A percentile compares a stretch with the other conserved stretches of the same genome.
These are phyloP conservation scores for Suillus discolor DNA, from an alignment of 768 basidiomycete species.

Conservation along the genomic window DNA sequence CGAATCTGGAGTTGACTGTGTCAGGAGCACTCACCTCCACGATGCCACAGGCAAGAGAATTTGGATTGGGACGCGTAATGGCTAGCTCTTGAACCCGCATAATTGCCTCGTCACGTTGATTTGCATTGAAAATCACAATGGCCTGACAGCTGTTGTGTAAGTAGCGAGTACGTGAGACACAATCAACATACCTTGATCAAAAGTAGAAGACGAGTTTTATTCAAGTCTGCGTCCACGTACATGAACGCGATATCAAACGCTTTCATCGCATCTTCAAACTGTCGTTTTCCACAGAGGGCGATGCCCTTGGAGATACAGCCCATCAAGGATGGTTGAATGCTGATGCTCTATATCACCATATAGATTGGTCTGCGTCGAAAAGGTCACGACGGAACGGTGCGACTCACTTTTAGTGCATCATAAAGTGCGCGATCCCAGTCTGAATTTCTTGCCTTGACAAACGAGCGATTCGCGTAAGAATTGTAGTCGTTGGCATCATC, in stretches of 20 bases:
- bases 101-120: not conserved
- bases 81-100: not conserved
- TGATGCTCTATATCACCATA: not conserved
- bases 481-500: not conserved
- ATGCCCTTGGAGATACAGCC: slow-evolving; percentile 1
- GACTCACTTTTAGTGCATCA: not conserved
- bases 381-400: not conserved
- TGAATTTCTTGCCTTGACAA: not conserved
- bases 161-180: not conserved
- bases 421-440: not conserved
- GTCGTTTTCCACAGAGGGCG: not conserved
- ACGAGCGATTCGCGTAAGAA: not conserved
- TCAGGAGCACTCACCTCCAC: not conserved
- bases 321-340: not conserved
- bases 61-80: not conserved
- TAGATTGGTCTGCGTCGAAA: not conserved
- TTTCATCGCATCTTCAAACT: not conserved
- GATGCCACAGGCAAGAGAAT: not conserved
- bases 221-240: not conserved
- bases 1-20: not conserved
- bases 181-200: not conserved
- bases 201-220: not conserved
- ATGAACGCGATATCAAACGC: not conserved
- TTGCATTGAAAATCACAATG: not conserved
- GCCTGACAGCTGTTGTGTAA: not conserved